These are phyloP conservation scores for Tetracentron sinense DNA, from an alignment of 164 flowering plant genomes.

Conservation along the genomic window DNA sequence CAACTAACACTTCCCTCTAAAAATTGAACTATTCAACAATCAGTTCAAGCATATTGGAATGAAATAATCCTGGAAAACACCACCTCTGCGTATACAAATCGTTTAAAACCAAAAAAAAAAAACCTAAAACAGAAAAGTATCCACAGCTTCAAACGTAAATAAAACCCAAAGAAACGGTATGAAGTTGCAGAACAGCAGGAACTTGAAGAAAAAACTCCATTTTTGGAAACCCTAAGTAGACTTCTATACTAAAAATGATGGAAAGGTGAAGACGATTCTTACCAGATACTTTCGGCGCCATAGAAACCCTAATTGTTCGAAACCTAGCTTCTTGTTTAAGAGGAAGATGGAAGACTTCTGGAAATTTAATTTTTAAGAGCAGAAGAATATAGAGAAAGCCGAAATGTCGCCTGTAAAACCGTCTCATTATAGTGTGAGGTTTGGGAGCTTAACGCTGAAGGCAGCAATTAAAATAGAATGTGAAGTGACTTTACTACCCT, in stretches of 20 bases:
- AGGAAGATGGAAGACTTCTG: not conserved
- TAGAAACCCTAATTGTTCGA: conserved; percentile 15
- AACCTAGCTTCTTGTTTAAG: not conserved
- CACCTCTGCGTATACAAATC: not conserved
- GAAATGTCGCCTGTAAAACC: conserved; percentile 14
- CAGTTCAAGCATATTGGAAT: conserved; percentile 1
- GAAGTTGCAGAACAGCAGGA: not conserved
- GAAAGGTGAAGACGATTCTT: conserved; percentile 1
- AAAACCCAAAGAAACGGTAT: conserved; percentile 11
- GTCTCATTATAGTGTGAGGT: too few species aligned
- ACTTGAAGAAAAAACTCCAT: not conserved
- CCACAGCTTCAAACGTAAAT: not conserved
- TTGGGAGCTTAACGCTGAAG: too few species aligned
- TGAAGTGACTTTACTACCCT: too few species aligned
- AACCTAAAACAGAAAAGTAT: not conserved
- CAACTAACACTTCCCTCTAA: not conserved
- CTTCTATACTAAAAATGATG: not conserved
- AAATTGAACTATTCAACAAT: not conserved
- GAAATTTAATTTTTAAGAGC: not conserved
- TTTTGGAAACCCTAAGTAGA: not conserved
- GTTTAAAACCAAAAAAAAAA: not conserved
- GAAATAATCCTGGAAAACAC: not conserved
- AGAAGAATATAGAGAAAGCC: not conserved
- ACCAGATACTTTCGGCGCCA: not conserved
- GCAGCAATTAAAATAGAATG: too few species aligned